phyloP scores from a whole-genome alignment of 352 stramenopile genomes.

The Phytophthora multivora region DNA sequence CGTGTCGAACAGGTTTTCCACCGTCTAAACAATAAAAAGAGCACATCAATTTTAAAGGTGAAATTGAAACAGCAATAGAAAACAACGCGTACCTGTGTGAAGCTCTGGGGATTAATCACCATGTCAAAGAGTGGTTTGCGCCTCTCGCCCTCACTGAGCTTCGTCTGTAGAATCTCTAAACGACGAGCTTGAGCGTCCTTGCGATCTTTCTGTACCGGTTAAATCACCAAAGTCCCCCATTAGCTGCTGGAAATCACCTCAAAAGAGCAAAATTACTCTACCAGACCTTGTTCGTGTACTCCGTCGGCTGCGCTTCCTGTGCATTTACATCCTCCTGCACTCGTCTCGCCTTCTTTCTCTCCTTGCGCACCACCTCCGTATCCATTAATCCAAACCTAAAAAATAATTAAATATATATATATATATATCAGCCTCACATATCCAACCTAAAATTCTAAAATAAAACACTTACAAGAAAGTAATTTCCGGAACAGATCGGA shows the following conservation, averaged over 20 bases:
- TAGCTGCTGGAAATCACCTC: neutral
- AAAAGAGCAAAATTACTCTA: neutral
- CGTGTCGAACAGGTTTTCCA: slow-evolving; percentile 87
- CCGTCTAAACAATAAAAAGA: slow-evolving; percentile 43
- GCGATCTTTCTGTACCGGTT: slow-evolving; percentile 57
- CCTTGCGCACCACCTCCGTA: slow-evolving; percentile 75
- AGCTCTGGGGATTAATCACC: slow-evolving; percentile 73
- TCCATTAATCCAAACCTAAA: slow-evolving; percentile 76
- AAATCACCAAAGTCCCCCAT: neutral
- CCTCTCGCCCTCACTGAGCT: slow-evolving; percentile 38
- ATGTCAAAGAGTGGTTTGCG: slow-evolving; percentile 72
- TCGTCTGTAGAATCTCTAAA: slow-evolving; percentile 70
- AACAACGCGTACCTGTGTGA: slow-evolving; percentile 59
- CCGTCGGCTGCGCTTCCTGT: slow-evolving; percentile 62
- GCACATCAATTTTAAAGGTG: neutral
- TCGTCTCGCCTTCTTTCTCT: slow-evolving; percentile 56
- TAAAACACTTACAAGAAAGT: slow-evolving; percentile 56
- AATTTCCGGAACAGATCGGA: slow-evolving; percentile 71
- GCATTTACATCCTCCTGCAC: slow-evolving; percentile 53
- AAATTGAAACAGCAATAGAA: neutral
- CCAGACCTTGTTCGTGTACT: slow-evolving; percentile 76
- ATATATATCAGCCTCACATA: too few relatives aligned
- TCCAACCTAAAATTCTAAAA: slow-evolving; percentile 7
- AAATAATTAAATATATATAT: slow-evolving; percentile 15
- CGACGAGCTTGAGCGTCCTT: slow-evolving; percentile 81